Evolutionary conservation across 2,329 filamentous ascomycete species (phyloP), one percentile per base, ranked within the genome.

Genomic region (Pseudogymnoascus sp.): DNA sequence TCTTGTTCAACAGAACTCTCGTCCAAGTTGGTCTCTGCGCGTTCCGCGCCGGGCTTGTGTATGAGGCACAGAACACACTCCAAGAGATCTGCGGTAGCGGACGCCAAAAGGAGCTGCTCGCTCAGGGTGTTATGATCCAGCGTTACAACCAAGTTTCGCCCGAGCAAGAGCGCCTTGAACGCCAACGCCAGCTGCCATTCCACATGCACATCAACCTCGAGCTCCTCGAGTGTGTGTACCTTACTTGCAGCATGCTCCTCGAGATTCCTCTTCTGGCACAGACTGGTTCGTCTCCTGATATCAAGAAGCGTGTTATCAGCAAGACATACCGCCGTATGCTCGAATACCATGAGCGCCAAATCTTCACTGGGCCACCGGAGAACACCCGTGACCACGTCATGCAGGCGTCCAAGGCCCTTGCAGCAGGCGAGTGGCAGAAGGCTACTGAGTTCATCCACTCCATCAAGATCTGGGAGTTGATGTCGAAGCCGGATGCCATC

Each of bases 121-220:
- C 94, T 38, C 94, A 99, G 78, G 95, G 94, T 75, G 91, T 99
- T 65, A 96, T 97, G 81, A 94, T 99, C 75, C 94, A 99, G 80
- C 86, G 94, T 69, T 99, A 92, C 79, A 93, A 86, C 70, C 92
- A 96, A 72, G 94, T 99, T 64, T 94, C 92, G 36, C 94, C 94
- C 16, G 94, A 99, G 78, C 94, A 99, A 77, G 94, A 99, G 80
- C 90, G 93, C 67, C 84, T 97, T 38, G 94, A 99, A 81, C 90
- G 94, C 74, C 93, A 97, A 79, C 88, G 94, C 70, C 94, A 99
- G 79, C 84, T 99, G 68, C 94, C 94, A 37, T 99, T 99, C 87
- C 94, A 99, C 81, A 97, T 99, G 92, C 94, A 99, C 83, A 99
- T 99, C 82, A 99, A 99, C 81, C 84, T 99, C 59, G 94, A 99